Evolutionary conservation across 1,139 yeast genomes (phyloP).

Genomic region (Meyerozyma athensensis): DNA sequence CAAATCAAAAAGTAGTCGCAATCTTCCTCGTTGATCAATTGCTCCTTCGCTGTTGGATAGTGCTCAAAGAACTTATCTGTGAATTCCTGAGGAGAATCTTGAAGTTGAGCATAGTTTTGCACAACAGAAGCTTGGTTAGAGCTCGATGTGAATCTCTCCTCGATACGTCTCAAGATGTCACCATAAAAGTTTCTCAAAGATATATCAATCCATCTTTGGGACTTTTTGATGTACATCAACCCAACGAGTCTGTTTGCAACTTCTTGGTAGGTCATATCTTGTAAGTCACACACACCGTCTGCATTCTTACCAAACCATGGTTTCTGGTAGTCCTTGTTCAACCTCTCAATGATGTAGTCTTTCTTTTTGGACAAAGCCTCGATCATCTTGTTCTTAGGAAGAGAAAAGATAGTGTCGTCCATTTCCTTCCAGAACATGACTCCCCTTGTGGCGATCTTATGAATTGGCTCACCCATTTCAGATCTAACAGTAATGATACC

Average conservation of each 20-base stretch:
- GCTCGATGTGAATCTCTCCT: slow-evolving; percentile 80
- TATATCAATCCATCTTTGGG: slow-evolving; percentile 82
- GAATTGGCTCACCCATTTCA: slow-evolving; percentile 99
- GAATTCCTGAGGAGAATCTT: slow-evolving; percentile 54
- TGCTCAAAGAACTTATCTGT: slow-evolving; percentile 56
- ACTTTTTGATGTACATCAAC: slow-evolving; percentile 77
- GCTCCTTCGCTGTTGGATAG: slow-evolving; percentile 71
- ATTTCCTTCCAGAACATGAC: slow-evolving; percentile 95
- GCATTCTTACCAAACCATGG: slow-evolving; percentile 91
- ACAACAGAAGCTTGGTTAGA: slow-evolving; percentile 57
- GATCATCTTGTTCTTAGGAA: slow-evolving; percentile 85
- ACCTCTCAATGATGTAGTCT: slow-evolving; percentile 75
- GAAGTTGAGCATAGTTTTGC: slow-evolving; percentile 67
- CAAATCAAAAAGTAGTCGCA: slow-evolving; percentile 85
- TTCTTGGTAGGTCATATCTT: slow-evolving; percentile 94
- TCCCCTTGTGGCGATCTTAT: slow-evolving; percentile 97
- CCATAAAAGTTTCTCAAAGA: slow-evolving; percentile 86
- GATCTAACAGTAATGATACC: slow-evolving; percentile 94
- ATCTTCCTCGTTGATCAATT: slow-evolving; percentile 92
- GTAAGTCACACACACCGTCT: slow-evolving; percentile 80
- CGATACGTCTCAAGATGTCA: slow-evolving; percentile 85
- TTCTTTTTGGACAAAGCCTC: slow-evolving; percentile 80
- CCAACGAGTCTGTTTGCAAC: slow-evolving; percentile 85
- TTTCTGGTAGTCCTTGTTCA: slow-evolving; percentile 94
- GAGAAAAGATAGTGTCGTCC: slow-evolving; percentile 86